These are phyloP conservation scores for Obba rivulosa DNA, from an alignment of 768 basidiomycete genomes.

Conservation along the genomic window DNA sequence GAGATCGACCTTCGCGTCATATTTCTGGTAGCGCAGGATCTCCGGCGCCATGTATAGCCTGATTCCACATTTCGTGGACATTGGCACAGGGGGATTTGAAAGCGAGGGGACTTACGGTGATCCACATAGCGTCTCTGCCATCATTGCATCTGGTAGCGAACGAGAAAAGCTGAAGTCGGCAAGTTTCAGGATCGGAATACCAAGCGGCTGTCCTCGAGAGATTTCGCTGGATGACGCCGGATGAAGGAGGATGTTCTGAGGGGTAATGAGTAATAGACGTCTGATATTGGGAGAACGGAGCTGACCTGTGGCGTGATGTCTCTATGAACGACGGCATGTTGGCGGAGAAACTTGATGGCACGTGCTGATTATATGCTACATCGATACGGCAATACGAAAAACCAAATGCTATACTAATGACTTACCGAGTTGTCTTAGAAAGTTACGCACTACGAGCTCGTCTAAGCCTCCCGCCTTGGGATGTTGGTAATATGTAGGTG, in stretches of 20 bases:
- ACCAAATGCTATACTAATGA: conserved; percentile 1
- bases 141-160: conserved; percentile 82
- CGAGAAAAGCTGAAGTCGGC: conserved; percentile 99
- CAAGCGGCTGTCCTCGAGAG: conserved; percentile 82
- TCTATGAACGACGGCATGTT: conserved; percentile 87
- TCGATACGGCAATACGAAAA: neutral
- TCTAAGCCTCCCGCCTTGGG: conserved; percentile 87
- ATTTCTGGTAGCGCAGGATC: conserved; percentile 94
- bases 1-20: conserved; percentile 95
- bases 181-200: conserved; percentile 92
- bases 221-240: conserved; percentile 77
- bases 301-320: conserved; percentile 93
- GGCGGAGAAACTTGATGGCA: conserved; percentile 88
- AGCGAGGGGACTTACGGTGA: conserved; percentile 66
- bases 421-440: conserved; percentile 84
- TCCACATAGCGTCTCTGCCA: conserved; percentile 97
- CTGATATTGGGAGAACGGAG: neutral
- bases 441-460: conserved; percentile 86
- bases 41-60: conserved; percentile 99
- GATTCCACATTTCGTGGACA: neutral
- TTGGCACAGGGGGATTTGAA: neutral
- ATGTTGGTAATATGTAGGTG: conserved; percentile 85
- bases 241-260: conserved; percentile 82
- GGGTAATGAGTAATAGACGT: conserved; percentile 4
- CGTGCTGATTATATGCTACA: conserved; percentile 69